Evolutionary conservation across 2,329 filamentous ascomycete genomes (phyloP), one percentile per base, ranked within the genome.

Genomic region (Colletotrichum sp.): DNA sequence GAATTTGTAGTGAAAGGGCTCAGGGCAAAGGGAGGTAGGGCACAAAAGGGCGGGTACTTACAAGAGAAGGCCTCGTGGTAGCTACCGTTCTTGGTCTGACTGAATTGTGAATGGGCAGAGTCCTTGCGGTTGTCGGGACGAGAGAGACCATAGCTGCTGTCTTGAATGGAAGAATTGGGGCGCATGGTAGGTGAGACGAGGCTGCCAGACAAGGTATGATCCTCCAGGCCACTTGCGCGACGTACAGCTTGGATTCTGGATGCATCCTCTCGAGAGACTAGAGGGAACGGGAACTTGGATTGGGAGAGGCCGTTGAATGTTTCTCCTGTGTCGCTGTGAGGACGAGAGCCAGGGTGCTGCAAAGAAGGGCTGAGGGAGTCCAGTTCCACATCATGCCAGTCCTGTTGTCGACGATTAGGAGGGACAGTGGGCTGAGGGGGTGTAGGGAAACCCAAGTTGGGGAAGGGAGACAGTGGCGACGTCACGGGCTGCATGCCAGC

Each of bases 191-290:
- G 32, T 2, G 65, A 74, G 26, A 64, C 16, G 6, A 74, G 59
- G 6, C 71, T 59, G 24, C 77, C 77, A 9, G 76, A 73, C 18
- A 76, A 66, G 24, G 76, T 76, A 36, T 78, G 77, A n/a, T 78
- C 77, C 34, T 78, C 77, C 5, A 78, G 57, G 49, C 77, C 77
- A 52, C 77, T 78, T 8, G 72, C 76, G 5, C 77, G 76, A 21
- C 76, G 76, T 18, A 76, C 44, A 18, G 64, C 72, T 52, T 78
- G 77, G 15, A 65, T 65, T 32, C 52, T 69, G 59, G 69, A 65
- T 7, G 77, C 77, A 30, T 78, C 76, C 26, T 76, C 52, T 9
- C 71, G 69, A 28, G 60, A 18, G 13, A 78, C 59, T 63, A 78
- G 24, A 49, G 69, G 65, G 30, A 76, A 77, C 1, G 72, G 72